phyloP scores from a whole-genome alignment of 805 yeast genomes.

The Metschnikowia matae region DNA sequence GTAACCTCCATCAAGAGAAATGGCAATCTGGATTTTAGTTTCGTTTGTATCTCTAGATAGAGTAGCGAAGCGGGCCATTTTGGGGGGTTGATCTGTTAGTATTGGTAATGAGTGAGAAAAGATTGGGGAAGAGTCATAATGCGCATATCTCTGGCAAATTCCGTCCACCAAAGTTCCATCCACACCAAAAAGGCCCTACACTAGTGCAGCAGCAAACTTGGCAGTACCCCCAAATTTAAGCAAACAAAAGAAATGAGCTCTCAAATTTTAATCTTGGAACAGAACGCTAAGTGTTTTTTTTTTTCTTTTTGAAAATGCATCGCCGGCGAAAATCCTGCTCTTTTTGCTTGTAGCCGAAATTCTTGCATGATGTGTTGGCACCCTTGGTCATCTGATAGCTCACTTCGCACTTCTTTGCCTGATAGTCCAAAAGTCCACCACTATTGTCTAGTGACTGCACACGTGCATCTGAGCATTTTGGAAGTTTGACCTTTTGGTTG shows the following conservation, averaged over 20 bases:
- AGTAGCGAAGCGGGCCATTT: conserved; percentile 31
- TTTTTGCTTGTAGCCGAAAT: background rate
- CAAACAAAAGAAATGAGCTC: background rate
- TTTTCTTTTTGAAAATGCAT: too few relatives aligned
- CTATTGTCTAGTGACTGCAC: background rate
- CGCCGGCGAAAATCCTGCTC: too few relatives aligned
- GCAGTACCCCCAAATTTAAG: background rate
- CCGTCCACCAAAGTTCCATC: background rate
- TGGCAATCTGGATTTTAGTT: conserved; percentile 83
- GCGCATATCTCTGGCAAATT: background rate
- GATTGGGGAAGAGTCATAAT: background rate
- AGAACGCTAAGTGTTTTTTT: too few relatives aligned
- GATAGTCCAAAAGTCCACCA: background rate
- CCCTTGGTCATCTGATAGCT: background rate
- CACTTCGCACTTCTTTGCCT: background rate
- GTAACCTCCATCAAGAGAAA: conserved; percentile 83
- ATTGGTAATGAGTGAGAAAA: background rate
- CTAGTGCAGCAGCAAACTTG: too few relatives aligned
- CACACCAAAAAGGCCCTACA: background rate
- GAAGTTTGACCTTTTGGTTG: background rate
- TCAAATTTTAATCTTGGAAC: too few relatives aligned
- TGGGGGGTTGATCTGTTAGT: background rate
- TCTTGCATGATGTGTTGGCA: background rate
- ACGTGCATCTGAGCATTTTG: background rate
- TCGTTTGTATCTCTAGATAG: conserved; percentile 82